phyloP scores from a whole-genome alignment of 371 early-diverging fungal species.

The Mortierella sp. region DNA sequence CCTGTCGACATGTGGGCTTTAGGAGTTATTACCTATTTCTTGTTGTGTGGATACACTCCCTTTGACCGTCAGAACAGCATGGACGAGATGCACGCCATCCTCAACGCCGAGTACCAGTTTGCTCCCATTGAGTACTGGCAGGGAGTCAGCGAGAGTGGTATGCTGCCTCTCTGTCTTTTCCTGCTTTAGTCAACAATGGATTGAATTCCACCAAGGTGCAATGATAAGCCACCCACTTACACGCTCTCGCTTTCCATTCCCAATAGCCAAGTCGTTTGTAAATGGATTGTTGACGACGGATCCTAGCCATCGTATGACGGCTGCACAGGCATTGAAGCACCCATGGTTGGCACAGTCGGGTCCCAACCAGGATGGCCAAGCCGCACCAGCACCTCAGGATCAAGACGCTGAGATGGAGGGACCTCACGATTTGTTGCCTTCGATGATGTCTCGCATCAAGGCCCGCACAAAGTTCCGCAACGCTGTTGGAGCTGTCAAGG shows the following conservation, averaged over 20 bases:
- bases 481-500: constrained; percentile 68
- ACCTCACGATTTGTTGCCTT: constrained; percentile 75
- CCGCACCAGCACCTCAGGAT: constrained; percentile 21
- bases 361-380: constrained; percentile 10
- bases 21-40: constrained; percentile 93
- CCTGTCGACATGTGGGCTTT: constrained; percentile 94
- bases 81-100: constrained; percentile 79
- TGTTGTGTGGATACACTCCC: constrained; percentile 92
- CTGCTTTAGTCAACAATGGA: background rate
- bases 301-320: constrained; percentile 82
- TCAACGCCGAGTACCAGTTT: constrained; percentile 81
- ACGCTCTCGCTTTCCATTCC: background rate
- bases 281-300: constrained; percentile 79
- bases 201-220: background rate
- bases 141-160: constrained; percentile 59
- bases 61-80: constrained; percentile 82
- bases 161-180: background rate
- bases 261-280: constrained; percentile 87
- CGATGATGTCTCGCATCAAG: constrained; percentile 85
- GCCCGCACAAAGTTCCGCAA: constrained; percentile 82
- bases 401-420: constrained; percentile 46
- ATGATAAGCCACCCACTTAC: background rate
- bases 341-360: constrained; percentile 71
- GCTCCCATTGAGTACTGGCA: constrained; percentile 85
- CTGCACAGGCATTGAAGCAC: constrained; percentile 79